Evolutionary conservation across 2,329 filamentous ascomycete species (phyloP).

Genomic region (Claviceps digitariae): DNA sequence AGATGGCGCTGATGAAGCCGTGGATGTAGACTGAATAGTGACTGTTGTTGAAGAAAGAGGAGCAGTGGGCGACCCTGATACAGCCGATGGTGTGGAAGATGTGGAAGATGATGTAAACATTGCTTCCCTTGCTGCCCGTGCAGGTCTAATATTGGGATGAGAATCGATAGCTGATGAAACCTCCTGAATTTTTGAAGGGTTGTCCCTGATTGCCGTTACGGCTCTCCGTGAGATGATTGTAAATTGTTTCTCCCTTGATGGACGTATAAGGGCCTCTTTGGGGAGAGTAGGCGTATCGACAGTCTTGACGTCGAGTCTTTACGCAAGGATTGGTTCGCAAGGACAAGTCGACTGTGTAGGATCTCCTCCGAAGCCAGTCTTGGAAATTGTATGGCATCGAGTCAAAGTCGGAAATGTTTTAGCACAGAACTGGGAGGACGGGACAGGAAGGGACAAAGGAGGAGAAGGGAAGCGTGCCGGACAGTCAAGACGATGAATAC

Average conservation of each 20-base stretch:
- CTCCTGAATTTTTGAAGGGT: background rate
- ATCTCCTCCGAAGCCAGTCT: background rate
- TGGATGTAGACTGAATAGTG: background rate
- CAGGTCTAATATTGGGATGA: background rate
- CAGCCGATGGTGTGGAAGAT: background rate
- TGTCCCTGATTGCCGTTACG: background rate
- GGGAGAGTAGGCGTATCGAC: background rate
- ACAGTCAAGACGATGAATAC: background rate
- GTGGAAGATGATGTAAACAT: background rate
- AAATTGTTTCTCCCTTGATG: background rate
- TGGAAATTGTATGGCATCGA: background rate
- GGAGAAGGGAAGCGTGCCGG: background rate
- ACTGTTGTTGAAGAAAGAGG: background rate
- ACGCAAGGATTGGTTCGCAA: background rate
- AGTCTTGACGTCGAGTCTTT: background rate
- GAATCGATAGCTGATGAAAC: background rate
- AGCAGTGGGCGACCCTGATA: background rate
- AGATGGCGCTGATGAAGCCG: background rate
- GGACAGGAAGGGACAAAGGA: constrained; percentile 5
- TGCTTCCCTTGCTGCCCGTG: too few species aligned
- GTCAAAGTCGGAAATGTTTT: background rate
- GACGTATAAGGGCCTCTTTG: background rate
- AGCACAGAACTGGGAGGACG: background rate
- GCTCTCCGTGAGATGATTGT: background rate
- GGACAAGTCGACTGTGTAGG: background rate